Evolutionary conservation across 352 stramenopile genomes (phyloP).

Genomic region (Phytophthora constricta): DNA sequence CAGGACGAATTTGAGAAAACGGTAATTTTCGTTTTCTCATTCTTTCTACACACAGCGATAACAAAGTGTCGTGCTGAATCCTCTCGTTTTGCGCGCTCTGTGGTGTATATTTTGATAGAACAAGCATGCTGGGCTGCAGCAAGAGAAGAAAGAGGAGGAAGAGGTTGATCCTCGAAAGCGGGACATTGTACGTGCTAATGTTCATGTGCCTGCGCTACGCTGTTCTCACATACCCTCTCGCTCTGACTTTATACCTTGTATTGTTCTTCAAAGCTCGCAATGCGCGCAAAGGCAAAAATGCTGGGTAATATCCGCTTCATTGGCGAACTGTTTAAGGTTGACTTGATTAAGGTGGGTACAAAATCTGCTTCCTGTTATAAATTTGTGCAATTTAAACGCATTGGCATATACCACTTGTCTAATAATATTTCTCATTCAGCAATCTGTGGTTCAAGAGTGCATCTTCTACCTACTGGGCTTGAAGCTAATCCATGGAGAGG

Average conservation of each 20-base stretch:
- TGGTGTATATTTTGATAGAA: slow-evolving; percentile 38
- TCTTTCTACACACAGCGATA: no score
- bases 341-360: slow-evolving; percentile 73
- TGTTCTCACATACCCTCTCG: not conserved
- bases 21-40: slow-evolving; percentile 27
- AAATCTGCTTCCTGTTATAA: not conserved
- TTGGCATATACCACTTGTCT: not conserved
- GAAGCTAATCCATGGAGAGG: slow-evolving; percentile 58
- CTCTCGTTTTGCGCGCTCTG: not conserved
- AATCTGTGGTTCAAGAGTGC: slow-evolving; percentile 77
- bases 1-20: slow-evolving; percentile 86
- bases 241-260: not conserved
- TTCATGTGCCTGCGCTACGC: not conserved
- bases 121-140: slow-evolving; percentile 41
- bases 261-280: slow-evolving; percentile 41
- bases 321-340: slow-evolving; percentile 88
- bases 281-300: slow-evolving; percentile 77
- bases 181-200: slow-evolving; percentile 51
- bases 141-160: slow-evolving; percentile 50
- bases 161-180: slow-evolving; percentile 54
- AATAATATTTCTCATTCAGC: slow-evolving; percentile 30
- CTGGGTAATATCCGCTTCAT: slow-evolving; percentile 91
- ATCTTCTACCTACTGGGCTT: slow-evolving; percentile 85
- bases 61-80: not conserved
- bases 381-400: not conserved